Evolutionary conservation across 768 basidiomycete genomes (phyloP).

Genomic region (Sarcodon aspratus): DNA sequence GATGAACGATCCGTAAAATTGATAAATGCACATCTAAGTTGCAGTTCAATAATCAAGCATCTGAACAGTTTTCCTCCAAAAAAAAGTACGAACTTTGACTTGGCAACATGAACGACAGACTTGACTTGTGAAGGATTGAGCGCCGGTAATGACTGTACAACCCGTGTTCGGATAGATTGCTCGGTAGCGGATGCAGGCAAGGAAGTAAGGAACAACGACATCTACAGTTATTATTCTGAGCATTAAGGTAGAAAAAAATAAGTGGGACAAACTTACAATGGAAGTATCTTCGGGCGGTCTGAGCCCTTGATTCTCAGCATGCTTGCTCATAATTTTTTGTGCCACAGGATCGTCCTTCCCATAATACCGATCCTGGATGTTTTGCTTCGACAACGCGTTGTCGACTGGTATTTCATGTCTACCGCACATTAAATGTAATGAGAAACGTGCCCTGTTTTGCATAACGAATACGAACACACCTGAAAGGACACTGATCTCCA

Average conservation of each 20-base stretch:
- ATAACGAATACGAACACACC: constrained; percentile 25
- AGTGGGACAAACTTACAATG: constrained; percentile 46
- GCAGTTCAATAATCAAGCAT: background rate
- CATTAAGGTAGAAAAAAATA: background rate
- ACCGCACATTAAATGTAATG: background rate
- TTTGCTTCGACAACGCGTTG: constrained; percentile 81
- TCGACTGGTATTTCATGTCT: constrained; percentile 86
- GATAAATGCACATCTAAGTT: constrained; percentile 81
- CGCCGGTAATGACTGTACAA: constrained; percentile 55
- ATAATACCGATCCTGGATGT: constrained; percentile 89
- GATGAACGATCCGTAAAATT: constrained; percentile 77
- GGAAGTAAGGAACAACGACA: constrained; percentile 76
- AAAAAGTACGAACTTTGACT: constrained; percentile 43
- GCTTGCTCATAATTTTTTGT: constrained; percentile 70
- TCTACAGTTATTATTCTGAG: constrained; percentile 31
- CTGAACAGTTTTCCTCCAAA: background rate
- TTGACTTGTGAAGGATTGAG: constrained; percentile 57
- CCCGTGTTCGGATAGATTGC: constrained; percentile 58
- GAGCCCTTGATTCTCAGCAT: constrained; percentile 75
- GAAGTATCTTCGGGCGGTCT: constrained; percentile 81
- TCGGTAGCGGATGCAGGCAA: constrained; percentile 65
- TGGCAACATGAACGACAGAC: constrained; percentile 78
- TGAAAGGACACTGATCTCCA: constrained; percentile 86
- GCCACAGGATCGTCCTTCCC: constrained; percentile 93
- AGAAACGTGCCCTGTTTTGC: background rate